phyloP scores from a whole-genome alignment of 2,329 filamentous ascomycete species.

The Colletotrichum cereale region DNA sequence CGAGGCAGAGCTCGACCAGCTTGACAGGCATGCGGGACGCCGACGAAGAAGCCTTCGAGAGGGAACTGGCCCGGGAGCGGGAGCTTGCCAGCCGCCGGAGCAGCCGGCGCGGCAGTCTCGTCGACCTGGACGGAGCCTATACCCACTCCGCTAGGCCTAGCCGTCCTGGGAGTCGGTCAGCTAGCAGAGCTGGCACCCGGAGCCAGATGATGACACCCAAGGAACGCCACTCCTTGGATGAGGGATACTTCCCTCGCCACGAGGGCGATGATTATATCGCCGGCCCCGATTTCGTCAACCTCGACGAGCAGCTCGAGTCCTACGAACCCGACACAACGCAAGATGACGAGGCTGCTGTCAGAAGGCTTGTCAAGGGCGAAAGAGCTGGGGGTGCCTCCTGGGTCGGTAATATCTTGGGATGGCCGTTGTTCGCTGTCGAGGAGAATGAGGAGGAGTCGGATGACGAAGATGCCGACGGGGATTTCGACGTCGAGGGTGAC shows the following conservation, averaged over 20 bases:
- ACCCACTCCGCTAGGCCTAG: constrained; percentile 40
- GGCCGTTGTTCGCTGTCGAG: constrained; percentile 72
- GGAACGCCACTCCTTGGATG: constrained; percentile 52
- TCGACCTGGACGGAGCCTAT: constrained; percentile 52
- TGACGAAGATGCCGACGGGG: constrained; percentile 55
- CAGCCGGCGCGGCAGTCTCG: constrained; percentile 62
- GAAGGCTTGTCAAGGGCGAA: constrained; percentile 66
- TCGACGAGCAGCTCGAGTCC: constrained; percentile 70
- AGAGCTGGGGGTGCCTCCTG: constrained; percentile 67
- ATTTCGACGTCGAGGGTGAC: constrained; percentile 45
- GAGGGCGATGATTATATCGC: constrained; percentile 52
- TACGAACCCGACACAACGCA: constrained; percentile 63
- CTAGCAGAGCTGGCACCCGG: constrained; percentile 61
- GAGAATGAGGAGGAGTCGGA: constrained; percentile 68
- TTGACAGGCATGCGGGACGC: constrained; percentile 64
- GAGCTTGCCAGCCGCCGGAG: constrained; percentile 61
- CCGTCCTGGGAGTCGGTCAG: constrained; percentile 58
- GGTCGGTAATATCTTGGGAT: constrained; percentile 69
- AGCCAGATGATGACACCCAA: constrained; percentile 60
- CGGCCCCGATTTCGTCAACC: constrained; percentile 73
- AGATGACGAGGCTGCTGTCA: constrained; percentile 71
- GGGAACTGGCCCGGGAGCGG: constrained; percentile 63
- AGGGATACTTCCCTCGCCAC: constrained; percentile 59
- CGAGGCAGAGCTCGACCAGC: constrained; percentile 73
- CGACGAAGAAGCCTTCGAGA: constrained; percentile 66